These are phyloP conservation scores for Wallacemonas collosoma DNA, from an alignment of 208 protist genomes.

Conservation along the genomic window DNA sequence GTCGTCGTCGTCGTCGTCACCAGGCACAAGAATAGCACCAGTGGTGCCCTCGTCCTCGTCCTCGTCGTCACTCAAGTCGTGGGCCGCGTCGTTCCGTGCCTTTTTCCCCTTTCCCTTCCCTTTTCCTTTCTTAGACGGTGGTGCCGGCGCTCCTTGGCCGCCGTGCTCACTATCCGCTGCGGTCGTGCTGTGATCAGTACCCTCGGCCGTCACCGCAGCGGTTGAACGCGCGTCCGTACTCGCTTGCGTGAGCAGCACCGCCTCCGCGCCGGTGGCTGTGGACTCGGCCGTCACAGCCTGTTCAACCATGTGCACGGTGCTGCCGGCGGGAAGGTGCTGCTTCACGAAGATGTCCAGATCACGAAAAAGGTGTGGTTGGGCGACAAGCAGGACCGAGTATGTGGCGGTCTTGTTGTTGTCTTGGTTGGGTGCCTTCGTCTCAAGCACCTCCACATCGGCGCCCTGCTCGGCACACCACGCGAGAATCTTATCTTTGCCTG, in stretches of 20 bases:
- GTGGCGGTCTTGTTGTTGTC: slow-evolving; percentile 14
- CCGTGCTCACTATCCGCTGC: background rate
- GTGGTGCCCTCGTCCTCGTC: slow-evolving; percentile 17
- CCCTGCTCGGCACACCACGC: slow-evolving; percentile 61
- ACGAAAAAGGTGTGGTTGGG: slow-evolving; percentile 77
- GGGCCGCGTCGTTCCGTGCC: background rate
- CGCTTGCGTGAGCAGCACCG: slow-evolving; percentile 18
- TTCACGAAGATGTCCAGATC: slow-evolving; percentile 79
- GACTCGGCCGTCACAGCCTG: slow-evolving; percentile 55
- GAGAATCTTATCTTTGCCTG: slow-evolving; percentile 41
- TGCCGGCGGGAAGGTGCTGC: slow-evolving; percentile 53
- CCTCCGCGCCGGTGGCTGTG: slow-evolving; percentile 25
- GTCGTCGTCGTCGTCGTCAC: slow-evolving; percentile 24
- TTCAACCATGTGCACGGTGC: slow-evolving; percentile 77
- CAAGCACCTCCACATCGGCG: slow-evolving; percentile 44
- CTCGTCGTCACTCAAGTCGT: background rate
- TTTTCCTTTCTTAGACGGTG: background rate
- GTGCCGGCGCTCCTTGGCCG: background rate
- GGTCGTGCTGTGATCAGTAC: background rate
- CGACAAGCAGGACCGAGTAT: slow-evolving; percentile 54
- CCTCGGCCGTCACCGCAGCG: background rate
- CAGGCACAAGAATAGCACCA: slow-evolving; percentile 7
- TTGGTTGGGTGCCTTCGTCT: slow-evolving; percentile 20
- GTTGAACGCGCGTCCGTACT: background rate
- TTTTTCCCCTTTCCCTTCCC: background rate